Conservation (phyloP, 139 green algal species). For the Chlamydomonas urium region DNA sequence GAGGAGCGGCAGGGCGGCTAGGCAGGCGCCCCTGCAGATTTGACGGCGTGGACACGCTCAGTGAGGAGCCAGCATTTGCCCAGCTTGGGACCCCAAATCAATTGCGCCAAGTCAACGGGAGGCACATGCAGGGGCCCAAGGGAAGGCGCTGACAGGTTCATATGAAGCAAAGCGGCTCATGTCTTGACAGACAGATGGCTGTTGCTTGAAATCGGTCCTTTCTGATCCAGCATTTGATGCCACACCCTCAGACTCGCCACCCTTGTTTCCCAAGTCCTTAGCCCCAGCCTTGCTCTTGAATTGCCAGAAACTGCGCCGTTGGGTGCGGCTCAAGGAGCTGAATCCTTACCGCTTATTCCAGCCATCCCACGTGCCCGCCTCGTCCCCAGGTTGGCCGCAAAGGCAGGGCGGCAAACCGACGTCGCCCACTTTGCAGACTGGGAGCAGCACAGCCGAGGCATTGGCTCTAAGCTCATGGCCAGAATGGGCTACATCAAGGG, state of each 20-base stretch:
- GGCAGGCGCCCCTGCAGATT: background rate
- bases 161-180: background rate
- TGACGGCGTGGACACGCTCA: background rate
- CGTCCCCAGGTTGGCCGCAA: background rate
- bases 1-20: no score
- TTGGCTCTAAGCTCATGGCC: conserved; percentile 46
- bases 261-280: background rate
- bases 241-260: background rate
- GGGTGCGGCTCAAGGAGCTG: background rate
- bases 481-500: conserved; percentile 46
- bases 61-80: background rate
- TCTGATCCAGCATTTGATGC: background rate
- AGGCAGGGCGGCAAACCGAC: conserved; percentile 25
- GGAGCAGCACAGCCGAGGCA: conserved; percentile 41
- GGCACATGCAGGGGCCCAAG: no score
- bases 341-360: background rate
- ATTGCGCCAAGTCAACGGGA: no score
- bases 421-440: conserved; percentile 42
- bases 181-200: background rate
- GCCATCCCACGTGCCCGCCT: no score
- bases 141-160: background rate
- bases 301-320: background rate
- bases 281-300: no score
- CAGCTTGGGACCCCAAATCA: background rate
- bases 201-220: background rate